Evolutionary conservation across 1,139 yeast species (phyloP).

Genomic region (Scheffersomyces parashehatae): DNA sequence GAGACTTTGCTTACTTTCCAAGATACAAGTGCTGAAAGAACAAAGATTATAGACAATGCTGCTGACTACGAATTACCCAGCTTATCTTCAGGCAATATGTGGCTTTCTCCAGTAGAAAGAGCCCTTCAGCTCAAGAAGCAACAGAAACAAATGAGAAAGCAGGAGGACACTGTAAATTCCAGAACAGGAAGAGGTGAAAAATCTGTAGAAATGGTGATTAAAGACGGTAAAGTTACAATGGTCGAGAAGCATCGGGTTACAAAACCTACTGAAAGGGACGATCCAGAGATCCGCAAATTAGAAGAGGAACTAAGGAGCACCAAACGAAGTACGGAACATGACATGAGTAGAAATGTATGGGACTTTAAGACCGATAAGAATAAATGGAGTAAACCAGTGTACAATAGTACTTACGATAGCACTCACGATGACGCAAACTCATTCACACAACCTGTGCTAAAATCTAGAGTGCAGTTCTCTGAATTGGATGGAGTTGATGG

Average conservation of each 20-base stretch:
- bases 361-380: constrained; percentile 54
- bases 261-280: constrained; percentile 16
- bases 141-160: constrained; percentile 67
- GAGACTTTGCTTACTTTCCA: constrained; percentile 78
- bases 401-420: constrained; percentile 14
- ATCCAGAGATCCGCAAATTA: constrained; percentile 28
- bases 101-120: constrained; percentile 90
- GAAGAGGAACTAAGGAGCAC: constrained; percentile 24
- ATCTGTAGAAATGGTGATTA: constrained; percentile 74
- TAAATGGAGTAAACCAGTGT: constrained; percentile 56
- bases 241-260: constrained; percentile 33
- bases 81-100: constrained; percentile 54
- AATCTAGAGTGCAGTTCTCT: not conserved
- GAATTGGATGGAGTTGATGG: not conserved
- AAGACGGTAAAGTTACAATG: constrained; percentile 76
- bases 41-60: constrained; percentile 89
- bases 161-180: constrained; percentile 57
- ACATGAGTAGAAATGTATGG: constrained; percentile 47
- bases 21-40: constrained; percentile 84
- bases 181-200: constrained; percentile 73
- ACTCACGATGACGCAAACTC: not conserved
- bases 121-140: constrained; percentile 81
- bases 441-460: not conserved
- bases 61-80: constrained; percentile 75
- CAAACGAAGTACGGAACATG: constrained; percentile 19